These are phyloP conservation scores for Chlorociboria aeruginascens DNA, from an alignment of 495 filamentous ascomycete genomes.

Conservation along the genomic window DNA sequence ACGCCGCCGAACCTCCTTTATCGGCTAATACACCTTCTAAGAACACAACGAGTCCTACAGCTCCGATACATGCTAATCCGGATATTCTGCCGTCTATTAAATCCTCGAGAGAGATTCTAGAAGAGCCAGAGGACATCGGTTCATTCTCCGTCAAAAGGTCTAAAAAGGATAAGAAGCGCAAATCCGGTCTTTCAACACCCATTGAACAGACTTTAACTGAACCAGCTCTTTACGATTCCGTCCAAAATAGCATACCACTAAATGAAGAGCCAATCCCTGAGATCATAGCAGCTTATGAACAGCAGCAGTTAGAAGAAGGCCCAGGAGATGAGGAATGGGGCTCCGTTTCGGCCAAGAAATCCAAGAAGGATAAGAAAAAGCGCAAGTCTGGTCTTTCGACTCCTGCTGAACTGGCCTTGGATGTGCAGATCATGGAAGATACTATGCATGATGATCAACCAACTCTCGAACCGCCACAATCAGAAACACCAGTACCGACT, in stretches of 20 bases:
- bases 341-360: slow-evolving; percentile 5
- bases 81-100: too few species aligned
- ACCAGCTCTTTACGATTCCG: too few species aligned
- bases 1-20: not conserved
- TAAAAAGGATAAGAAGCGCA: slow-evolving; percentile 21
- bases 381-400: slow-evolving; percentile 9
- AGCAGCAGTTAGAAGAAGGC: not conserved
- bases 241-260: too few species aligned
- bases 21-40: not conserved
- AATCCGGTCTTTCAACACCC: slow-evolving; percentile 8
- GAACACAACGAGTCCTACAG: not conserved
- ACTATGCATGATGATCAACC: too few species aligned
- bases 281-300: not conserved
- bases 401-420: too few species aligned
- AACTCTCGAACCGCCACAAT: too few species aligned
- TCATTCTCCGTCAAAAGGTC: slow-evolving; percentile 3
- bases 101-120: too few species aligned
- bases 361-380: slow-evolving; percentile 20
- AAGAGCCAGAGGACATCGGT: too few species aligned
- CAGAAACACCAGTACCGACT: too few species aligned
- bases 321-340: not conserved
- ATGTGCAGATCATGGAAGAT: too few species aligned
- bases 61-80: too few species aligned
- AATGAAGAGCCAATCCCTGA: too few species aligned
- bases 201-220: not conserved